These are phyloP conservation scores for Xerocomellus chrysenteron DNA, from an alignment of 768 basidiomycete species.

Conservation along the genomic window DNA sequence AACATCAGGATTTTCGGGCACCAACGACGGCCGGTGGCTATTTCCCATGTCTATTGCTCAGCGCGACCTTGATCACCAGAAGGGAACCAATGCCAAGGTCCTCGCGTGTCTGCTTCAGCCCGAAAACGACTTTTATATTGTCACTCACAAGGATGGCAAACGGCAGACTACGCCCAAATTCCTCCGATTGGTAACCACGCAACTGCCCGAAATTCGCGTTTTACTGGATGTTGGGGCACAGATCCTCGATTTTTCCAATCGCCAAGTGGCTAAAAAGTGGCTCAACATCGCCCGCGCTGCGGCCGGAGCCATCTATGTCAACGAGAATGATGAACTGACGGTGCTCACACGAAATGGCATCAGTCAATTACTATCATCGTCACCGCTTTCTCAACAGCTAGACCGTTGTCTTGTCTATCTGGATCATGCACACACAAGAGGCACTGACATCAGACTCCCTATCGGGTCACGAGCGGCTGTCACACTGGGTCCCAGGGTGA, in stretches of 20 bases:
- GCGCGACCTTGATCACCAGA: slow-evolving; percentile 22
- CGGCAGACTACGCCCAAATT: neutral
- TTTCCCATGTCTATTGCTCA: slow-evolving; percentile 34
- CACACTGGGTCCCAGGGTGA: slow-evolving; percentile 36
- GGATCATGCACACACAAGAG: slow-evolving; percentile 38
- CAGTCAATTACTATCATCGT: slow-evolving; percentile 18
- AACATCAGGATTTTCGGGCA: slow-evolving; percentile 38
- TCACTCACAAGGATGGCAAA: neutral
- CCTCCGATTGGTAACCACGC: slow-evolving; percentile 29
- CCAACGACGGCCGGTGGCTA: slow-evolving; percentile 37
- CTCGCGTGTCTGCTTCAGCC: slow-evolving; percentile 28
- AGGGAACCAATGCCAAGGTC: slow-evolving; percentile 42
- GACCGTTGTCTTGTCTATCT: slow-evolving; percentile 35
- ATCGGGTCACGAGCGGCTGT: slow-evolving; percentile 32
- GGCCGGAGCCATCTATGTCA: slow-evolving; percentile 28
- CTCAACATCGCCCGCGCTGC: slow-evolving; percentile 20
- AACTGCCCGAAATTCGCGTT: slow-evolving; percentile 40
- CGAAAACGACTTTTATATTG: slow-evolving; percentile 15
- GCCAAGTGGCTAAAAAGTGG: slow-evolving; percentile 41
- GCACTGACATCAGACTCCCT: slow-evolving; percentile 38
- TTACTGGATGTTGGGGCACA: slow-evolving; percentile 57
- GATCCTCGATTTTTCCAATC: slow-evolving; percentile 47
- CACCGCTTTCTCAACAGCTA: slow-evolving; percentile 27
- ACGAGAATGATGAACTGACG: slow-evolving; percentile 27
- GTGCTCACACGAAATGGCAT: slow-evolving; percentile 25